phyloP scores from a whole-genome alignment of 2,329 filamentous ascomycete species.

The Penicillium glabrum region DNA sequence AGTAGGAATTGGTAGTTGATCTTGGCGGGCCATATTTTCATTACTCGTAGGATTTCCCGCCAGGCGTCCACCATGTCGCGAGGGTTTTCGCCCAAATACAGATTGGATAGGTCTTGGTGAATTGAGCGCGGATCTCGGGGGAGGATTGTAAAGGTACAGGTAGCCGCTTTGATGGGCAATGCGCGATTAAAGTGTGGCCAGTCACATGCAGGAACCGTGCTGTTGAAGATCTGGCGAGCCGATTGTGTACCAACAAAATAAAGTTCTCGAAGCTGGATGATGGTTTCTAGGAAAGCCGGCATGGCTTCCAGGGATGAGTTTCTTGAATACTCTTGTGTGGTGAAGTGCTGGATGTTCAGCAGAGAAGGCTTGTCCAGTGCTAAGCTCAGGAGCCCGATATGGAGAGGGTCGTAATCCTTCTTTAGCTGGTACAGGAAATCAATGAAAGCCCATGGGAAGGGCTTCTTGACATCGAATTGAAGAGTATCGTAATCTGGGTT shows the following conservation, averaged over 20 bases:
- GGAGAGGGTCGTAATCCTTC: neutral
- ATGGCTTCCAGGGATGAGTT: neutral
- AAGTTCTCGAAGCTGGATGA: neutral
- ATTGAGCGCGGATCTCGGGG: neutral
- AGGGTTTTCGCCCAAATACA: neutral
- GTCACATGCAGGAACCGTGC: neutral
- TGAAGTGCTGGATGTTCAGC: neutral
- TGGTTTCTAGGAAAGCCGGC: neutral
- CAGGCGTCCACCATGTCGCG: neutral
- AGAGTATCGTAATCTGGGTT: neutral
- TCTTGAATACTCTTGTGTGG: neutral
- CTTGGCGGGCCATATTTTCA: neutral
- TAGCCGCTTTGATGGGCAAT: neutral
- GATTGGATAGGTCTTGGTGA: neutral
- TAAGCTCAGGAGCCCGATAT: neutral
- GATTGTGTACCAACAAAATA: neutral
- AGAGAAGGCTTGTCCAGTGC: neutral
- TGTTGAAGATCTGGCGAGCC: neutral
- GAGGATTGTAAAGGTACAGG: neutral
- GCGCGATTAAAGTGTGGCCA: neutral
- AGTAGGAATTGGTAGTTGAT: neutral
- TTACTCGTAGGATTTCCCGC: neutral
- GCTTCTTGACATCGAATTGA: neutral
- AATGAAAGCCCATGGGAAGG: neutral
- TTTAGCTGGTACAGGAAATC: neutral